Conservation (phyloP, 1,284 basidiomycete genomes). For the Neolentinus lepideus region DNA sequence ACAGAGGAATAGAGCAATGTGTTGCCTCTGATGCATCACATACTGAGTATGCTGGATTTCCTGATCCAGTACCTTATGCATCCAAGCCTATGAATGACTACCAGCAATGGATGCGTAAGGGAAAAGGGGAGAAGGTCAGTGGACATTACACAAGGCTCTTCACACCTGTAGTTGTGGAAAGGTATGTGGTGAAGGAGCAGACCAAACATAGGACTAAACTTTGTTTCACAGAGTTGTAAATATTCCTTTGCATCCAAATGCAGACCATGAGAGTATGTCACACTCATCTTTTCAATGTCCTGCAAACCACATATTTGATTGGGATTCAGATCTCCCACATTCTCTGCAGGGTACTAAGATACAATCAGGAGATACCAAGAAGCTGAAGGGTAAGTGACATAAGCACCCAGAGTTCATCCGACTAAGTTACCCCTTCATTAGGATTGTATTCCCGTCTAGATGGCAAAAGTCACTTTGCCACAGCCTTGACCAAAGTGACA, state of each 20-base stretch:
- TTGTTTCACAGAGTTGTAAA: constrained; percentile 32
- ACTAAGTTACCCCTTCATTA: constrained; percentile 15
- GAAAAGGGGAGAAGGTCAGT: constrained; percentile 20
- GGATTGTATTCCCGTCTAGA: constrained; percentile 49
- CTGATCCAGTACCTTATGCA: constrained; percentile 33
- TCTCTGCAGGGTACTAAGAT: not conserved
- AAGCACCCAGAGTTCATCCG: not conserved
- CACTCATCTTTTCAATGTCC: not conserved
- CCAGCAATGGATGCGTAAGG: constrained; percentile 44
- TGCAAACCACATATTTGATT: not conserved
- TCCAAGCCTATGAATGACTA: constrained; percentile 45
- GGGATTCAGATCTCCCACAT: not conserved
- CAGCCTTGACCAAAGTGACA: constrained; percentile 44
- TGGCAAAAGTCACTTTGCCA: constrained; percentile 42
- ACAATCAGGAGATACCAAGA: constrained; percentile 16
- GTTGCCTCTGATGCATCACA: constrained; percentile 21
- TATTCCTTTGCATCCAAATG: constrained; percentile 39
- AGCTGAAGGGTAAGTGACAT: not conserved
- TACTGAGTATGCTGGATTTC: constrained; percentile 35
- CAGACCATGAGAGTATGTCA: constrained; percentile 37
- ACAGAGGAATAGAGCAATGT: constrained; percentile 34
- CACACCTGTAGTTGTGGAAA: constrained; percentile 34
- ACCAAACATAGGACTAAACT: constrained; percentile 1
- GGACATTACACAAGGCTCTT: constrained; percentile 47
- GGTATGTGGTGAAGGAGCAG: constrained; percentile 27